Evolutionary conservation across 805 yeast species (phyloP), one percentile per base, ranked within the genome.

Genomic region (Saccharomycopsis lassenensis): DNA sequence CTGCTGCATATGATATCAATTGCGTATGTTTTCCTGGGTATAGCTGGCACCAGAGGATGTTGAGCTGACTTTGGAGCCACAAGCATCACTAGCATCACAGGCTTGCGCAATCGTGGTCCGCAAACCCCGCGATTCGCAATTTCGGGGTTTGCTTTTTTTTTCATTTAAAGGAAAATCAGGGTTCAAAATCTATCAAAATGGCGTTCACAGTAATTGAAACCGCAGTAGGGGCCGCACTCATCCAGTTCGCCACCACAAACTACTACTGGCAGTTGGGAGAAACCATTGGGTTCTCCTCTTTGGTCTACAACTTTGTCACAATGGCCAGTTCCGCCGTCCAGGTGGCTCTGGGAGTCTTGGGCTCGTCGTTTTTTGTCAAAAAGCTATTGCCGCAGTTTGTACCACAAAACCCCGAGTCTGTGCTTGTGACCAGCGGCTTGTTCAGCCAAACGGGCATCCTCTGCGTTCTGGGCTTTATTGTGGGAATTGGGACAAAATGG

Each of bases 181-280:
- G n/a, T n/a, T n/a, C n/a, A n/a, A n/a, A n/a, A n/a, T n/a, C n/a
- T n/a, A n/a, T n/a, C n/a, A n/a, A n/a, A n/a, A n/a, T n/a, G n/a
- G n/a, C n/a, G 69, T 69, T 69, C 50, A 65, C 71, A 0, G 66
- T 67, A 4, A 35, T 63, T 7, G 65, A 61, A 25, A 51, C 72
- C 1, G 37, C 62, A 1, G 39, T 63, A 8, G 76, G 76, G 1
- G 74, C 74, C 0, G 14, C 60, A 5, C 54, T 69, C 15, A 58
- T 69, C 15, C 74, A 69, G 33, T 49, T 56, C 14, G 60, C 71
- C 2, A 64, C 72, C 1, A 58, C 72, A 1, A 56, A 61, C 14
- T 67, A 58, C 44, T 50, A 65, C 20, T 43, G 48, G 23, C 50
- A 55, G 7, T 48, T 56, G 20, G 76, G 76, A 3, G 50, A 51